Conservation (phyloP, 2,329 filamentous ascomycete genomes). For the Cryoendolithus antarcticus region DNA sequence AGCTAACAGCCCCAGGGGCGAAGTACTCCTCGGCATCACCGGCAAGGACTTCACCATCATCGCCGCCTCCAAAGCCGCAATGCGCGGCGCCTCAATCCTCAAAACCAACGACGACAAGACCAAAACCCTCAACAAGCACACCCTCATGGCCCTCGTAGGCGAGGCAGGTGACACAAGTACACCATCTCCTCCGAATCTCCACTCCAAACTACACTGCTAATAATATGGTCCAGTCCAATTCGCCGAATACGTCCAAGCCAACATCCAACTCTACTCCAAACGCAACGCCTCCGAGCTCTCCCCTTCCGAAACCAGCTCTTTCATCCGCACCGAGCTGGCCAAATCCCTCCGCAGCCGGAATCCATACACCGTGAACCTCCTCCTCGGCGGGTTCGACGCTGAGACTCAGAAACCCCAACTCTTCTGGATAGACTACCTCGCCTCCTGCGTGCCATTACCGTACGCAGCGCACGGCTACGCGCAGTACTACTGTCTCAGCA, state of each 20-base stretch:
- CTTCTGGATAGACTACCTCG: conserved; percentile 97
- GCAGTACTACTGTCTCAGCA: conserved; percentile 98
- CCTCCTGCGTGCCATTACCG: conserved; percentile 72
- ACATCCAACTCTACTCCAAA: conserved; percentile 97
- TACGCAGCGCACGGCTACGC: conserved; percentile 98
- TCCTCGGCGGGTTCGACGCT: conserved; percentile 85
- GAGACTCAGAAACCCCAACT: conserved; percentile 83
- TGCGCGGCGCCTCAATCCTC: conserved; percentile 92
- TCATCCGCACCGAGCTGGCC: conserved; percentile 87
- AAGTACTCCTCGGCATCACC: conserved; percentile 94
- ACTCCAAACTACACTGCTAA: too few relatives aligned
- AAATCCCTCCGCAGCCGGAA: conserved; percentile 80
- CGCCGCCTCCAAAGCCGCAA: conserved; percentile 92
- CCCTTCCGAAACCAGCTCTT: conserved; percentile 78
- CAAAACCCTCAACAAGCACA: conserved; percentile 80
- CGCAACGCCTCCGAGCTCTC: conserved; percentile 89
- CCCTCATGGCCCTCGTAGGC: conserved; percentile 86
- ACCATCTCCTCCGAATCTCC: conserved; percentile 10
- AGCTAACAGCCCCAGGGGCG: conserved; percentile 38
- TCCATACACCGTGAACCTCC: conserved; percentile 92
- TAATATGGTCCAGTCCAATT: conserved; percentile 64
- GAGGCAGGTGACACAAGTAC: conserved; percentile 90
- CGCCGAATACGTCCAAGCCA: conserved; percentile 97
- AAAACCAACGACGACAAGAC: conserved; percentile 97
- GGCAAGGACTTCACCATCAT: conserved; percentile 99